Base-by-base conservation (phyloP, 2,329 filamentous ascomycete genomes). In the Penicillium sp. region DNA sequence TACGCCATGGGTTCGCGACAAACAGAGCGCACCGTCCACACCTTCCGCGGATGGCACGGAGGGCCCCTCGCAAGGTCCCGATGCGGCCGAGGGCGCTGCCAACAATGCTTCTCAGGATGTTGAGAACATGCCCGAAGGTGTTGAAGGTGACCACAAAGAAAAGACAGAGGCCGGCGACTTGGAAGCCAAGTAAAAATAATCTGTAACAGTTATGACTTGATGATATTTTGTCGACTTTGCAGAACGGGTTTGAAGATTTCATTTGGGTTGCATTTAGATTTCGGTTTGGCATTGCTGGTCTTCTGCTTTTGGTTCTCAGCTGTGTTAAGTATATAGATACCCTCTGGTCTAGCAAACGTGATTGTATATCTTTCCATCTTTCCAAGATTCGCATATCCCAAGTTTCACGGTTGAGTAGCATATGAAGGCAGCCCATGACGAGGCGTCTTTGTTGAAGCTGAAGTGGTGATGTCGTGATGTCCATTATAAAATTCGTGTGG, bases 1-100 rank as follows among this genome's bases (percentile, higher is more conserved):
- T 2, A 63, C 66, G 8, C 63, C 68, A 9, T 69, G 67, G 65
- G 42, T 40, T 14, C 66, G 63, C 5, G 62, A 62, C 13, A 69
- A 69, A 41, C 50, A 61, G n/a, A 60, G 57, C 20, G 36, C 53
- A 1, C 55, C 61, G 0, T 62, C 67, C 1, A 63, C 57, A 2
- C 55, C 63, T 11, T 64, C 62, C 8, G 60, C 57, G 10, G 56
- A 55, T 2, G 54, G 44, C 16, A 16, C 38, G 20, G 28, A 50
- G 11, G 46, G 40, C 7, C 18, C 39, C 31, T 30, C 39, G 2
- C 36, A 31, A 3, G 30, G 44, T 13, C 28, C 51, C 6, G 54
- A 56, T n/a, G 49, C 3, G 13, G 22, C 39, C 5, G 3, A n/a
- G 13, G 11, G 13, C 24, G 39, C 10, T 2, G 16, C 20, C 13